phyloP scores from a whole-genome alignment of 2,329 filamentous ascomycete species.

The Grosmannia serpens region DNA sequence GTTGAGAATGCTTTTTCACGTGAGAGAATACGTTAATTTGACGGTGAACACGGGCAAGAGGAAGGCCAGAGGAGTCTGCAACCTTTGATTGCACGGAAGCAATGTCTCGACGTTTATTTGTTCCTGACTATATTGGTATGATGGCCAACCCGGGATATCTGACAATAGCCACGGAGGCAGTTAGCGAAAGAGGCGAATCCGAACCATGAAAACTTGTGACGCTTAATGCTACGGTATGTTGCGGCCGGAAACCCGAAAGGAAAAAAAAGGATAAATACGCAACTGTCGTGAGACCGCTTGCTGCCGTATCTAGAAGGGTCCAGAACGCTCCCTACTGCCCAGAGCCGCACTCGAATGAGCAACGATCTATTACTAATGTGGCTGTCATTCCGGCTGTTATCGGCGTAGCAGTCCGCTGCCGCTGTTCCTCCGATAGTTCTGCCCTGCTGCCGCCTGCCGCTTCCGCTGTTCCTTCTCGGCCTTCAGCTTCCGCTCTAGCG shows the following conservation, averaged over 20 bases:
- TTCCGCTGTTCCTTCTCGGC: slow-evolving; percentile 49
- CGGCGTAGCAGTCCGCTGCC: neutral
- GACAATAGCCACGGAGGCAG: neutral
- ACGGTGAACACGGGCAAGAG: neutral
- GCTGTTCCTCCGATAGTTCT: neutral
- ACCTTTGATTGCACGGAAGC: neutral
- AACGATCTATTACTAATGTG: neutral
- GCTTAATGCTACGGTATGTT: neutral
- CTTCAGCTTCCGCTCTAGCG: slow-evolving; percentile 49
- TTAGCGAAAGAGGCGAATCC: neutral
- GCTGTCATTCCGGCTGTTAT: neutral
- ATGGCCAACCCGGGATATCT: neutral
- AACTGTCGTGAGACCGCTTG: neutral
- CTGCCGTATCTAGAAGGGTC: neutral
- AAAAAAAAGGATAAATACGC: neutral
- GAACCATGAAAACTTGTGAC: neutral
- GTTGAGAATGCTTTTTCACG: neutral
- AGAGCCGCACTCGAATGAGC: neutral
- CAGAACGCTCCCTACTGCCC: neutral
- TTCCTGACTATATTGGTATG: too few species aligned
- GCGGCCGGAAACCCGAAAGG: neutral
- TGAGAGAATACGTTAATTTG: neutral
- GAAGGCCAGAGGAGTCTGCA: neutral
- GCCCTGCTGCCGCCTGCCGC: slow-evolving; percentile 14
- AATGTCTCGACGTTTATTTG: neutral